Conservation (phyloP, 768 basidiomycete species). For the Roridomyces roridus region DNA sequence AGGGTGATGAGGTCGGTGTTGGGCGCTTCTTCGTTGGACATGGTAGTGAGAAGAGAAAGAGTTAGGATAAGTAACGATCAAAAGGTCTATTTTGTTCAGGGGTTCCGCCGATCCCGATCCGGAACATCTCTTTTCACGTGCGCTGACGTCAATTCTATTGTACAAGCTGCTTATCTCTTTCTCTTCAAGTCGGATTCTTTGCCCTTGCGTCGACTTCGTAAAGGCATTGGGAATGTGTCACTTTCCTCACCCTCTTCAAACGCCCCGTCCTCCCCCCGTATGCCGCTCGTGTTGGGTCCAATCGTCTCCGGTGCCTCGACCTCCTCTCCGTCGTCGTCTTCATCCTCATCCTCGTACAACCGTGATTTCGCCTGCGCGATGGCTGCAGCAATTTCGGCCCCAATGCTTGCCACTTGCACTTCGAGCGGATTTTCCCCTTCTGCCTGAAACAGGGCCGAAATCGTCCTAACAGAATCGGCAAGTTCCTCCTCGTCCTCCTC, state of each 20-base stretch:
- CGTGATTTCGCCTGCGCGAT: constrained; percentile 77
- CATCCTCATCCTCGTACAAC: constrained; percentile 63
- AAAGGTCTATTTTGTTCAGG: too few species aligned
- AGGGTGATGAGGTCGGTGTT: constrained; percentile 91
- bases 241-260: constrained; percentile 72
- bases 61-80: constrained; percentile 24
- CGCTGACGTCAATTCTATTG: constrained; percentile 8
- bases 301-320: constrained; percentile 44
- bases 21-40: constrained; percentile 70
- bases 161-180: constrained; percentile 55
- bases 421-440: constrained; percentile 61
- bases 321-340: constrained; percentile 56
- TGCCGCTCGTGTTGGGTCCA: constrained; percentile 36
- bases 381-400: constrained; percentile 80
- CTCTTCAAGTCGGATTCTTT: constrained; percentile 64
- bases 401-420: constrained; percentile 75
- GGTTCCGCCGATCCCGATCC: too few species aligned
- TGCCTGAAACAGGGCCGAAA: constrained; percentile 72
- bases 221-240: constrained; percentile 73
- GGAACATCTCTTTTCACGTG: constrained; percentile 36
- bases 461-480: constrained; percentile 76
- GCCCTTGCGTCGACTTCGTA: constrained; percentile 67
- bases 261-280: constrained; percentile 51
- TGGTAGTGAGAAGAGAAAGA: constrained; percentile 25
- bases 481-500: constrained; percentile 67